Conservation (phyloP, 2,329 filamentous ascomycete genomes). For the Apiospora arundinis region DNA sequence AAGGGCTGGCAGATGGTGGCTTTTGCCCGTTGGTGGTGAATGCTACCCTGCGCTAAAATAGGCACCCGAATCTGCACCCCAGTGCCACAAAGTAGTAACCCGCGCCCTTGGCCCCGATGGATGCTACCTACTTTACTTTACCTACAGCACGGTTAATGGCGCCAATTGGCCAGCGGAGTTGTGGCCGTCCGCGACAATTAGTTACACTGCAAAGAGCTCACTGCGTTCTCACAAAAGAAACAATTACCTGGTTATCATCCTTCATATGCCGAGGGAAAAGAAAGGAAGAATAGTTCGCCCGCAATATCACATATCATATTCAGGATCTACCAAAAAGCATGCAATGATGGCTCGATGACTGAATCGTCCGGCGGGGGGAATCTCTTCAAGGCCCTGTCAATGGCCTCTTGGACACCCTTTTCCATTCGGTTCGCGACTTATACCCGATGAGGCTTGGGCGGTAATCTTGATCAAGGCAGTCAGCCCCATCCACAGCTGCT, state of each 20-base stretch:
- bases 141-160: not conserved
- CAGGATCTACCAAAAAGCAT: not conserved
- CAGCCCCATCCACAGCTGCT: constrained; percentile 1
- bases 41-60: constrained; percentile 1
- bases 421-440: not conserved
- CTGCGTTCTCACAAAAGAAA: not conserved
- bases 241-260: not conserved
- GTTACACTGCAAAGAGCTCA: not conserved
- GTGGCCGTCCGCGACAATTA: not conserved
- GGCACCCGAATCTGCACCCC: not conserved
- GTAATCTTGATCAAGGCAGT: not conserved
- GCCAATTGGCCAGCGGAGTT: not conserved
- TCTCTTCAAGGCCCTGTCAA: not conserved
- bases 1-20: not conserved
- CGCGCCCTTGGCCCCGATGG: not conserved
- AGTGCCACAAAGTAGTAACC: not conserved
- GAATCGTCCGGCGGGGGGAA: not conserved
- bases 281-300: not conserved
- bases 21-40: not conserved
- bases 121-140: not conserved
- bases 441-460: not conserved
- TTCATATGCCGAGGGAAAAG: not conserved
- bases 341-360: not conserved
- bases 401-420: not conserved
- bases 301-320: not conserved